Conservation (phyloP, 2,329 filamentous ascomycete genomes). For the Penicillium sp. region DNA sequence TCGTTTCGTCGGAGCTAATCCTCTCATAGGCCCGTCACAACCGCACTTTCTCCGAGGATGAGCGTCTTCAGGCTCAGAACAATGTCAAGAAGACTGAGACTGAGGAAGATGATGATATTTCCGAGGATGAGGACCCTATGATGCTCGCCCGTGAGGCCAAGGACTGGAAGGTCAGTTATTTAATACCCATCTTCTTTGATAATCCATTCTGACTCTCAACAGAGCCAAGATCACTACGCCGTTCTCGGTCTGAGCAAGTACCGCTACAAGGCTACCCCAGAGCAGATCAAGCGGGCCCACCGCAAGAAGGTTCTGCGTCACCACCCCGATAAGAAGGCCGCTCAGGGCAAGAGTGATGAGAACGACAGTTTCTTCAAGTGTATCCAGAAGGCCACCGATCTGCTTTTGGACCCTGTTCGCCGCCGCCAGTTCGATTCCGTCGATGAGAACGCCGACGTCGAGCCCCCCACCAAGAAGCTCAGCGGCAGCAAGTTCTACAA, state of each 20-base stretch:
- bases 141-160: constrained; percentile 92
- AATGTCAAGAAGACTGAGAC: constrained; percentile 94
- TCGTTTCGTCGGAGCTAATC: constrained; percentile 19
- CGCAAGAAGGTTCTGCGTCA: constrained; percentile 99
- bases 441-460: constrained; percentile 87
- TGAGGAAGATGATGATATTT: constrained; percentile 83
- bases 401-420: constrained; percentile 86
- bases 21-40: constrained; percentile 68
- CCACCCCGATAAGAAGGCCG: constrained; percentile 98
- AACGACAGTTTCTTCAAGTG: constrained; percentile 99
- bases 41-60: constrained; percentile 97
- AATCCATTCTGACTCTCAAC: constrained; percentile 13
- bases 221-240: constrained; percentile 97
- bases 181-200: neutral
- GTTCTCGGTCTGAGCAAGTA: constrained; percentile 90
- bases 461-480: constrained; percentile 90
- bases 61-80: constrained; percentile 92
- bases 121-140: constrained; percentile 87
- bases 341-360: constrained; percentile 74
- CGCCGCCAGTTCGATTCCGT: constrained; percentile 95
- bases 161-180: constrained; percentile 84
- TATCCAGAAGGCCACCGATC: constrained; percentile 95
- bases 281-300: constrained; percentile 98
- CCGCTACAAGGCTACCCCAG: constrained; percentile 87
- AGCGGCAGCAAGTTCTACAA: constrained; percentile 89